A percentile compares a stretch with the other conserved stretches of the same genome.
These are phyloP conservation scores for Geotrichum carabidarum DNA, from an alignment of 1,139 yeast genomes.

Conservation along the genomic window DNA sequence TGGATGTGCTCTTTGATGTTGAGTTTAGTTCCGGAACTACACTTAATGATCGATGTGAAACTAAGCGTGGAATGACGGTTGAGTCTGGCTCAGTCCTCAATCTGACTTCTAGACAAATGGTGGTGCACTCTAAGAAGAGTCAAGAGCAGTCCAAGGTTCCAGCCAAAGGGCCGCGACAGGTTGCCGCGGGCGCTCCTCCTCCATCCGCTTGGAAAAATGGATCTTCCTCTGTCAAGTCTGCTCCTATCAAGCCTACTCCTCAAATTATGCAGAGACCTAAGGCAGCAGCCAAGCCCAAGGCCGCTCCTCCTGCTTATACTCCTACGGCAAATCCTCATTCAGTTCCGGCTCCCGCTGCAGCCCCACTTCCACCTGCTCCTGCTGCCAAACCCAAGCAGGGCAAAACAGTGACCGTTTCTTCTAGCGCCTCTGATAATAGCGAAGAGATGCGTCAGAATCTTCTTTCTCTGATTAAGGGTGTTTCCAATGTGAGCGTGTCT, in stretches of 20 bases:
- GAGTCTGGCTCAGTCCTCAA: constrained; percentile 82
- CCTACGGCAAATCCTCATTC: constrained; percentile 2
- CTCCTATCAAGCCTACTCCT: neutral
- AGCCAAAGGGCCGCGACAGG: neutral
- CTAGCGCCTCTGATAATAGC: constrained; percentile 16
- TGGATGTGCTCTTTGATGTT: constrained; percentile 77
- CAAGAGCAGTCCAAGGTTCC: constrained; percentile 4
- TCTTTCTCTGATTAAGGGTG: constrained; percentile 40
- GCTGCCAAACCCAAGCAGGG: constrained; percentile 10
- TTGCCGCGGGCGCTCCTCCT: neutral
- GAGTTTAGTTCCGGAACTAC: constrained; percentile 79
- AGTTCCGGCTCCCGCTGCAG: constrained; percentile 9
- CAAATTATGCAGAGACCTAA: constrained; percentile 4
- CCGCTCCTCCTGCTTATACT: neutral
- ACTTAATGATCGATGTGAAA: constrained; percentile 67
- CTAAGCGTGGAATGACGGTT: constrained; percentile 78
- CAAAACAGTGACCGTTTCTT: constrained; percentile 6
- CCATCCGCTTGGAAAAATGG: constrained; percentile 7
- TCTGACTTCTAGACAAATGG: constrained; percentile 64
- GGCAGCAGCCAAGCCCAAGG: neutral
- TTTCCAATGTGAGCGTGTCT: constrained; percentile 23
- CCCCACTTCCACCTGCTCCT: constrained; percentile 5
- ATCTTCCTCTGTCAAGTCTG: neutral
- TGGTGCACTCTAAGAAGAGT: constrained; percentile 46
- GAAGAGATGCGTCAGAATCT: constrained; percentile 38